Evolutionary conservation across 768 basidiomycete species (phyloP), one percentile per base, ranked within the genome.

Genomic region (Artomyces pyxidatus): DNA sequence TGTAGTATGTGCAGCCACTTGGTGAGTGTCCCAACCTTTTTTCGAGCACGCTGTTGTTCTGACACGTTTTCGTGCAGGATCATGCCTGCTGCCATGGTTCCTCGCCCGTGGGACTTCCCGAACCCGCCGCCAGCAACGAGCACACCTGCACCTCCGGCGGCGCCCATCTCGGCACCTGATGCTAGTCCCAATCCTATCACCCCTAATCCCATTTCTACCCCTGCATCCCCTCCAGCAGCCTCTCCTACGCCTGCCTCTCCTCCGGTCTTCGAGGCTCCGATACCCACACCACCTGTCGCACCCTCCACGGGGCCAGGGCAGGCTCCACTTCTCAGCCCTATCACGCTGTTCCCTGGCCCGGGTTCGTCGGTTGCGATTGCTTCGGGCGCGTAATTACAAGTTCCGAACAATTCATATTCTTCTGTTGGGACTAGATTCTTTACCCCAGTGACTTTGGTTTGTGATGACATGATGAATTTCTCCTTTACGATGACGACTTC

Each of bases 1-100:
- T 17, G 91, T 92, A 30, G 81, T 93, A 28, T 89, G 90, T 60
- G 85, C 88, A 42, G 85, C 90, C 6, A 94, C 90, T n/a, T 93
- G 90, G 87, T 83, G 58, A 23, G 72, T 64, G 1, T 35, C 21
- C 12, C 12, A 11, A 28, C 27, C 6, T 22, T 26, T 8, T 3
- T 40, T 47, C 29, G 46, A 37, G 10, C 11, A 8, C 32, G n/a
- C n/a, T n/a, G n/a, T n/a, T n/a, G n/a, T n/a, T n/a, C n/a, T n/a
- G n/a, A 10, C 21, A 17, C 22, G 32, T 12, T 8, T 17, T 35
- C 32, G 12, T 35, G 22, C 50, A 85, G 82, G 85, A 75, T 89
- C 43, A 77, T 90, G 74, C 88, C 88, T 19, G 77, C 80, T 44
- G 88, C 88, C 3, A 69, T 90, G 66, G 78, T 85, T 42, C 82